These are phyloP conservation scores for Candida albicans DNA, from an alignment of 1,139 yeast genomes.

Conservation along the genomic window DNA sequence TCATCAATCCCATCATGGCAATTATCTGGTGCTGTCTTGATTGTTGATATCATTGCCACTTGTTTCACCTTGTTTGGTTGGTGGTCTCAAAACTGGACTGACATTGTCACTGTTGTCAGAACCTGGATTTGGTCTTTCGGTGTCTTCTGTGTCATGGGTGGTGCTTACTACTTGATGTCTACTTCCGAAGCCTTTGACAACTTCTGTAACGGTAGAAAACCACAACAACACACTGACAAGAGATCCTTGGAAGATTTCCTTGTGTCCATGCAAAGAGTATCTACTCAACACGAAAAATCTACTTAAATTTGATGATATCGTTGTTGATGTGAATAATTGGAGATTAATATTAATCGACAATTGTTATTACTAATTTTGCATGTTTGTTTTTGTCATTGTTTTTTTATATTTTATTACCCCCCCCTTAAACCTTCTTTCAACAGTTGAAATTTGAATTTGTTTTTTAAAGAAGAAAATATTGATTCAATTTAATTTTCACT, in stretches of 20 bases:
- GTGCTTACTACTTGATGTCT: conserved; percentile 93
- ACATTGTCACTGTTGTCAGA: conserved; percentile 90
- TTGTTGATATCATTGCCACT: conserved; percentile 86
- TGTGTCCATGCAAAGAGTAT: conserved; percentile 96
- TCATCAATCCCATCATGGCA: conserved; percentile 91
- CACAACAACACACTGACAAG: conserved; percentile 62
- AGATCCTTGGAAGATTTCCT: conserved; percentile 94
- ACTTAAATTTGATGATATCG: conserved; percentile 24
- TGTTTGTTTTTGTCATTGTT: too few species aligned
- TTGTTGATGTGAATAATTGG: neutral
- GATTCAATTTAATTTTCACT: too few species aligned
- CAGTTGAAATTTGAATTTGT: too few species aligned
- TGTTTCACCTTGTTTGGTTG: conserved; percentile 93
- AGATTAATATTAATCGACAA: neutral
- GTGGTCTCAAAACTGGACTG: conserved; percentile 98
- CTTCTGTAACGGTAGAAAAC: conserved; percentile 87
- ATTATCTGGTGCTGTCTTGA: conserved; percentile 87
- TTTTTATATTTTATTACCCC: too few species aligned
- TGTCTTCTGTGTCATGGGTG: conserved; percentile 94
- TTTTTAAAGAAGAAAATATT: too few species aligned
- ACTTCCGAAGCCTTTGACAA: conserved; percentile 86
- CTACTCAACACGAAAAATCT: conserved; percentile 92
- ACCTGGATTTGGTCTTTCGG: conserved; percentile 95
- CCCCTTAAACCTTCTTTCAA: too few species aligned
- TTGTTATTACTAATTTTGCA: neutral